phyloP scores from a whole-genome alignment of 108 stramenopile species.

The Nitzschia sp. region DNA sequence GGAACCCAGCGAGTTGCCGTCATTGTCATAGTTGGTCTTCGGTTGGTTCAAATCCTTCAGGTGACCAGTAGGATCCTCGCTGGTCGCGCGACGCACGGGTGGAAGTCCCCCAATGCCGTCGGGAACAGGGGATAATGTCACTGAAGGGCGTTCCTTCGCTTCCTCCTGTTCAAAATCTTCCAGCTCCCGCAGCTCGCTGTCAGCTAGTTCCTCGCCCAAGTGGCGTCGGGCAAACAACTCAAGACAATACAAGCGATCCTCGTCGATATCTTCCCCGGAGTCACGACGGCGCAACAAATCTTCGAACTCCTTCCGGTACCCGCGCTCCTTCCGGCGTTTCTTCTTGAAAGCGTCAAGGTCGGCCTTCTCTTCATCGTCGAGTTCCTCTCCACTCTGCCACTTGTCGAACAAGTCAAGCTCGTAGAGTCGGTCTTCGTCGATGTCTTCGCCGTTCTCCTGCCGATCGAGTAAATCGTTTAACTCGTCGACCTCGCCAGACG shows the following conservation, averaged over 20 bases:
- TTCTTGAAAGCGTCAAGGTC: constrained; percentile 5
- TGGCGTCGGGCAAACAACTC: constrained; percentile 23
- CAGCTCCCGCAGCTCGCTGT: constrained; percentile 13
- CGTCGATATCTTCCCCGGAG: constrained; percentile 18
- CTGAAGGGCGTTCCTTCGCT: too few species aligned
- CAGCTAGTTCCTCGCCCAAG: constrained; percentile 16
- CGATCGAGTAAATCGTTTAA: constrained; percentile 19
- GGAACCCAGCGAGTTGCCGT: constrained; percentile 14
- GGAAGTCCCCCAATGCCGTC: too few species aligned
- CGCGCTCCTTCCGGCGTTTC: not conserved
- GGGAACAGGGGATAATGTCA: too few species aligned
- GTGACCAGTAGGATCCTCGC: too few species aligned
- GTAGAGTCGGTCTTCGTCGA: constrained; percentile 23
- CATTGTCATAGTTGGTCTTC: not conserved
- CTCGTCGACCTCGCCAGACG: constrained; percentile 20
- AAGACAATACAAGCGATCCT: constrained; percentile 26
- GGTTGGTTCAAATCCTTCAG: constrained; percentile 1
- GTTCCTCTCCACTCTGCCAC: constrained; percentile 14
- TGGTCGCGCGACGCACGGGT: too few species aligned
- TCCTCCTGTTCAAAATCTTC: constrained; percentile 17
- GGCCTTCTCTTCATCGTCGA: constrained; percentile 18
- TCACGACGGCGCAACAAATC: constrained; percentile 7
- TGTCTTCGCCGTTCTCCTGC: constrained; percentile 25
- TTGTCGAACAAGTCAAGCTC: constrained; percentile 25
- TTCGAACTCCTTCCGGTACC: constrained; percentile 10